Base-by-base conservation (phyloP, 345 rosid genomes). In the Populus simonii region DNA sequence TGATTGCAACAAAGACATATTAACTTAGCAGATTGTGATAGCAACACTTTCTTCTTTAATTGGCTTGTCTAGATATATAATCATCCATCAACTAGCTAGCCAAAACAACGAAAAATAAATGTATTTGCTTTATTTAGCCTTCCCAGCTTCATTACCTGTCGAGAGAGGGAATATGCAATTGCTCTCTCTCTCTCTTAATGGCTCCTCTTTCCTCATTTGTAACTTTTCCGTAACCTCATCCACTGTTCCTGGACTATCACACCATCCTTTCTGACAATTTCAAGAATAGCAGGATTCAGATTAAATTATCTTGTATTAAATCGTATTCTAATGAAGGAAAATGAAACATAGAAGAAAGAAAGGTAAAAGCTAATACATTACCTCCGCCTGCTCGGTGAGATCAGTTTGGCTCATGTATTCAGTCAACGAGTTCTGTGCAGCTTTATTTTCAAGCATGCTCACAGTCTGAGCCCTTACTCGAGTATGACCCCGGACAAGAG, bases 161-260 rank as follows among this genome's bases (percentile, higher is more conserved):
- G 89, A 33, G 88, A 87, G 73, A 87, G 81, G 31, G 89, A 80
- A 67, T 94, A 93, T 16, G 92, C 94, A 84, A 82, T 87, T 76
- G 97, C 96, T 86, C 99, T 90, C 77, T 95, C 77, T 95, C 98
- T 81, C 98, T 93, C 89, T 94, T 94, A 47, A 93, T 84, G 72
- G 89, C 89, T 76, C 89, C 98, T 91, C 92, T 81, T 86, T 96
- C 84, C 86, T 94, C 91, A 88, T 77, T 43, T 88, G 89, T 70
- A 90, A 80, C 88, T 94, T 92, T 3, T 88, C 72, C 82, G 83
- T 84, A 49, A 90, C 94, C 78, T 92, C 90, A 53, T 88, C 90
- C 2, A 83, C 51, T 39, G 94, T 91, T 78, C 88, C 97, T 1
- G 83, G 84, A 79, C 90, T 85, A 78, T 87, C 81, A 78, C 97